These are phyloP conservation scores for Eucalyptus pumila DNA, from an alignment of 345 rosid genomes.

Conservation along the genomic window DNA sequence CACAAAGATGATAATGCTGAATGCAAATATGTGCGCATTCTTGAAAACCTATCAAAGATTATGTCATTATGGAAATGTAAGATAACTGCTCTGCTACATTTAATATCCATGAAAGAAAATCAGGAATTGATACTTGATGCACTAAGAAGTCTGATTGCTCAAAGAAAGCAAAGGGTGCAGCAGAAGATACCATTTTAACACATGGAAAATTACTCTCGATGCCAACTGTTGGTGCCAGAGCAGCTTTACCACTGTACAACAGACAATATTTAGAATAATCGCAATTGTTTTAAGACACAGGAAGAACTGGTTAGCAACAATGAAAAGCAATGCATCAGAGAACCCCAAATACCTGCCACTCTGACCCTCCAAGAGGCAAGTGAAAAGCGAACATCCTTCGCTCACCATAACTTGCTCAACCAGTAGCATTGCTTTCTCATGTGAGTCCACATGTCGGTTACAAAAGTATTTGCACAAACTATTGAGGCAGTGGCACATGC, in stretches of 20 bases:
- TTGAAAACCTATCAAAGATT: conserved; percentile 55
- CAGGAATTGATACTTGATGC: background rate
- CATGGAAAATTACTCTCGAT: conserved; percentile 83
- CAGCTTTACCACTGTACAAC: conserved; percentile 84
- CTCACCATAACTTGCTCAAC: conserved; percentile 93
- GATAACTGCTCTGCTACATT: background rate
- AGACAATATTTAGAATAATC: background rate
- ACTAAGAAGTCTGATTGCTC: background rate
- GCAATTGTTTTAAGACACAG: background rate
- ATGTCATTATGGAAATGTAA: background rate
- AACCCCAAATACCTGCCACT: conserved; percentile 61
- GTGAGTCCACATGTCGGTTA: conserved; percentile 61
- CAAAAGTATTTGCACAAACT: background rate
- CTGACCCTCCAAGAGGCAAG: conserved; percentile 88
- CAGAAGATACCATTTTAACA: conserved; percentile 74
- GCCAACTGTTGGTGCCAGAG: conserved; percentile 87
- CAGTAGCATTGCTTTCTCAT: conserved; percentile 73
- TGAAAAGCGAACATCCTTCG: conserved; percentile 78
- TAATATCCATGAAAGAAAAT: background rate
- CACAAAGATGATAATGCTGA: conserved; percentile 86
- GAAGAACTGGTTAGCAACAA: background rate
- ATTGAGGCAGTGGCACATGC: background rate
- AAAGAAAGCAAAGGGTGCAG: background rate
- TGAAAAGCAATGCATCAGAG: background rate
- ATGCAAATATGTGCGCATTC: conserved; percentile 79